These are phyloP conservation scores for Termitomyces sp. DNA, from an alignment of 768 basidiomycete genomes.

Conservation along the genomic window DNA sequence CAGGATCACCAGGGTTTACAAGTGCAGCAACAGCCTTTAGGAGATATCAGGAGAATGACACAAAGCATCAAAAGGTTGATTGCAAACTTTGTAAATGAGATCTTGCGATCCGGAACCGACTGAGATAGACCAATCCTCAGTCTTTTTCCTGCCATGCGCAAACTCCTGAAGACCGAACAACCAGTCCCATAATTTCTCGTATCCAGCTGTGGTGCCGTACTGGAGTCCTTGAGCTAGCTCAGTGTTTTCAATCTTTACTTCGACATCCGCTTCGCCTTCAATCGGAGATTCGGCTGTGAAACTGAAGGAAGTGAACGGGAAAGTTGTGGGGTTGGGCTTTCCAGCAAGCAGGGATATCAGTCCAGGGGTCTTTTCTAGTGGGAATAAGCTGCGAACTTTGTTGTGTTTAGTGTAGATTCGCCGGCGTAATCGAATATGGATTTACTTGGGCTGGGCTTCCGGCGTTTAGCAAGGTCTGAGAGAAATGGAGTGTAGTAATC, in stretches of 20 bases:
- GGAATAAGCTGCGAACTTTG: constrained; percentile 64
- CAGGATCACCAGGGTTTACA: constrained; percentile 68
- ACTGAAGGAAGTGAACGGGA: constrained; percentile 82
- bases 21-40: constrained; percentile 60
- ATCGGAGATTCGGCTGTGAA: constrained; percentile 52
- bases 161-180: constrained; percentile 63
- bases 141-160: constrained; percentile 55
- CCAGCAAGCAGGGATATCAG: constrained; percentile 83
- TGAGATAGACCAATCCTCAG: constrained; percentile 69
- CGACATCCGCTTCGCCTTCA: constrained; percentile 32
- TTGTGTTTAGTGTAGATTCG: not conserved
- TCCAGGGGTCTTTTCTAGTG: constrained; percentile 73
- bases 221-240: constrained; percentile 71
- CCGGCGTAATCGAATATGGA: constrained; percentile 14
- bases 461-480: constrained; percentile 54
- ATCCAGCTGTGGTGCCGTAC: constrained; percentile 68
- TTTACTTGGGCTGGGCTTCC: constrained; percentile 58
- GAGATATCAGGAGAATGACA: not conserved
- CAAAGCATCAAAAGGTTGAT: not conserved
- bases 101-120: constrained; percentile 88
- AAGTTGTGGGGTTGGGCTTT: constrained; percentile 86
- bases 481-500: constrained; percentile 56
- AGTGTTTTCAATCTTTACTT: constrained; percentile 37
- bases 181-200: constrained; percentile 63
- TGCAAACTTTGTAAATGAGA: constrained; percentile 61